Base-by-base conservation (phyloP, 306 rosid genomes). In the Begonia loranthoides region DNA sequence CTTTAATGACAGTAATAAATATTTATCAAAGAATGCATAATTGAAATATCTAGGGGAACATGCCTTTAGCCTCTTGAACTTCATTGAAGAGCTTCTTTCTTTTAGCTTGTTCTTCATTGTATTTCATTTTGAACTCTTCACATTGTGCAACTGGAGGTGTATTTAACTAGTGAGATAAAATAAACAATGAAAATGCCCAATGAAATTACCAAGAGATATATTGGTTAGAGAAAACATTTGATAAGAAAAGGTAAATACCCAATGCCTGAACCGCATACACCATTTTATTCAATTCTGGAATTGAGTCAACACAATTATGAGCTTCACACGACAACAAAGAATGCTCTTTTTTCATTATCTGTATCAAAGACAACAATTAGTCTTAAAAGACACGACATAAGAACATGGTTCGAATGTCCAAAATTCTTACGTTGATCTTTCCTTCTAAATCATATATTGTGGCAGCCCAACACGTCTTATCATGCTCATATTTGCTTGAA, bases 51-150 rank as follows among this genome's bases (percentile, higher is more conserved):
- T 48, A 48, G 2, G 13, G 41, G 56, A 50, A 56, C 66, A 65
- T 68, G 70, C 95, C 95, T 77, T 87, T 87, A 56, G 93, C 87
- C 61, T 87, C 95, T 60, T 82, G 95, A 77, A 82, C 88, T 71
- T 82, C 93, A 60, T 87, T 87, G 51, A 87, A 87, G 36, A 87
- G 93, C 64, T 71, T 77, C 71, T 72, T 87, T 62, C 93, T 79
- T 78, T 66, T 54, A 59, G 66, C 65, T 82, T 79, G 87, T 73
- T 87, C 95, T 62, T 87, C 95, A 2, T 66, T 63, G 70, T 79
- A 87, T 66, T 79, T 87, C 62, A 75, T 56, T 73, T 87, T 87
- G 17, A 87, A 85, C 64, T 87, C 95, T 68, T 87, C 95, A 73
- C 86, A 82, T 75, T 87, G 88, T 60, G 65, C 71, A 64, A 87